Evolutionary conservation across 2,329 filamentous ascomycete species (phyloP).

Genomic region (Alternaria arborescens): DNA sequence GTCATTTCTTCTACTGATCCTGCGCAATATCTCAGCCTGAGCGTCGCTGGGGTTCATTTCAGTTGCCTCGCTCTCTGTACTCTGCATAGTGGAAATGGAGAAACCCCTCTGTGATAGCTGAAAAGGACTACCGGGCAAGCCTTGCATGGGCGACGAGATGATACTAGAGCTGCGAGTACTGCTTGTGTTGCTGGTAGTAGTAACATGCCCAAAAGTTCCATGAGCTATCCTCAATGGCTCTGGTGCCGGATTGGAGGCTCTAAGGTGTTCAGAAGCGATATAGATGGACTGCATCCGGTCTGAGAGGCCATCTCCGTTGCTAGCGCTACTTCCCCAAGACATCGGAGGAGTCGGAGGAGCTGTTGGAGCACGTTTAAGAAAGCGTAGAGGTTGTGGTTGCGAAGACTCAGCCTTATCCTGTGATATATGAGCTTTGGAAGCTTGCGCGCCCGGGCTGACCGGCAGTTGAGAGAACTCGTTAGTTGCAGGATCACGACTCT

Average conservation of each 20-base stretch:
- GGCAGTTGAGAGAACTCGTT: not conserved
- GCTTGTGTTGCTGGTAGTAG: slow-evolving; percentile 20
- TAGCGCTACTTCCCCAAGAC: slow-evolving; percentile 18
- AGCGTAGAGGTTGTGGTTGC: slow-evolving; percentile 19
- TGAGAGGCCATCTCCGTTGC: slow-evolving; percentile 19
- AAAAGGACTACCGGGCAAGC: slow-evolving; percentile 16
- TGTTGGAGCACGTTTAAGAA: slow-evolving; percentile 11
- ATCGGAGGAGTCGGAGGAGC: slow-evolving; percentile 25
- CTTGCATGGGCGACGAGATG: not conserved
- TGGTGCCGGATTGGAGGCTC: slow-evolving; percentile 9
- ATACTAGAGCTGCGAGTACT: slow-evolving; percentile 14
- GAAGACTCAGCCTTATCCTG: slow-evolving; percentile 2
- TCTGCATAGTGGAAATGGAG: slow-evolving; percentile 19
- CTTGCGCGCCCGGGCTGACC: slow-evolving; percentile 8
- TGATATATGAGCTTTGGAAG: not conserved
- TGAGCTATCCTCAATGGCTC: slow-evolving; percentile 8
- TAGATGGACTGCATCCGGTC: slow-evolving; percentile 24
- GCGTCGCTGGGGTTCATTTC: slow-evolving; percentile 24
- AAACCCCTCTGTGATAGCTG: slow-evolving; percentile 15
- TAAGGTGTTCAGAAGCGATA: slow-evolving; percentile 7
- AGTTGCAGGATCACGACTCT: not conserved
- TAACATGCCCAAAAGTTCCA: slow-evolving; percentile 17
- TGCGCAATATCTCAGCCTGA: slow-evolving; percentile 22
- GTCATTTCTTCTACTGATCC: slow-evolving; percentile 15
- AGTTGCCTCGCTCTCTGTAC: slow-evolving; percentile 14